phyloP scores from a whole-genome alignment of 257 asterid species.

The Petunia secreta region DNA sequence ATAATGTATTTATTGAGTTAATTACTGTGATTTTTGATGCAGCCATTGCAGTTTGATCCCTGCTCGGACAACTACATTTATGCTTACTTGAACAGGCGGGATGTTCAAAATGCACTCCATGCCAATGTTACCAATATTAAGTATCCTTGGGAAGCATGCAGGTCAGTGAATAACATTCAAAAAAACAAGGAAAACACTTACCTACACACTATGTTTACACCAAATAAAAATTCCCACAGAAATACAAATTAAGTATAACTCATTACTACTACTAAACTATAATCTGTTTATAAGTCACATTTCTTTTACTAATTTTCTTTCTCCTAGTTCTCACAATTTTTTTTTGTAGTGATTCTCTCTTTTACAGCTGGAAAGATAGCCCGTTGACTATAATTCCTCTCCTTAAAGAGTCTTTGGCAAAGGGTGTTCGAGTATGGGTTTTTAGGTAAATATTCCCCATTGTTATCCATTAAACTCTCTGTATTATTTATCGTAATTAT shows the following conservation, averaged over 20 bases:
- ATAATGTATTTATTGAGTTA: not conserved
- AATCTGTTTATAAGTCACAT: too few relatives aligned
- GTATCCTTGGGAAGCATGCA: not conserved
- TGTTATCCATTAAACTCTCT: not conserved
- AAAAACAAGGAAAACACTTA: too few relatives aligned
- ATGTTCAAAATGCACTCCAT: constrained; percentile 23
- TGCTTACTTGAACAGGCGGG: constrained; percentile 1
- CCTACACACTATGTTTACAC: too few relatives aligned
- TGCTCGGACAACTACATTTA: not conserved
- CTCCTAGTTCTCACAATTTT: not conserved
- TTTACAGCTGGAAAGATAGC: constrained; percentile 8
- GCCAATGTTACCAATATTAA: constrained; percentile 1
- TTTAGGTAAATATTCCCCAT: constrained; percentile 26
- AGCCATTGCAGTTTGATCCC: not conserved
- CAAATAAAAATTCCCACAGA: too few relatives aligned
- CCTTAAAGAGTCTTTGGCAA: constrained; percentile 25
- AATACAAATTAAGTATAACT: too few relatives aligned
- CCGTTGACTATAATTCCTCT: constrained; percentile 25
- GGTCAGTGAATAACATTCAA: not conserved
- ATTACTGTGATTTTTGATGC: not conserved
- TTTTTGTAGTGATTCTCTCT: constrained; percentile 10
- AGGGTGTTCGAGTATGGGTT: constrained; percentile 33
- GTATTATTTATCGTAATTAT: not conserved
- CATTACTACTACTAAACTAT: too few relatives aligned
- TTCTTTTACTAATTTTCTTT: too few relatives aligned